Evolutionary conservation across 225 moss, liverwort and hornwort species (phyloP).

Genomic region (Marchantia polymorpha): DNA sequence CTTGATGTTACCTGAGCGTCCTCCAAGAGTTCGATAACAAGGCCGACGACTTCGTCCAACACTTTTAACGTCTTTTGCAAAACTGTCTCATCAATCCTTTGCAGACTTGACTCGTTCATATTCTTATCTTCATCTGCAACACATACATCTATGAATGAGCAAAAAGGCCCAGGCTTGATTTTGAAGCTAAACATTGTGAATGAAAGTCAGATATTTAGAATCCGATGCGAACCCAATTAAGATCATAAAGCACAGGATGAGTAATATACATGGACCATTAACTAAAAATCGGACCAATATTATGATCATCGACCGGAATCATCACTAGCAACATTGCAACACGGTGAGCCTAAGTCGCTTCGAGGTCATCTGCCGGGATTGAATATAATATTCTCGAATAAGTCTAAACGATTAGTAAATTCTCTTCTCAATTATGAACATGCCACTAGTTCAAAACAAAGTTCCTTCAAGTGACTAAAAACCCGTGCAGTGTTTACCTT

Average conservation of each 20-base stretch:
- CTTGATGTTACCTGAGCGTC: constrained; percentile 62
- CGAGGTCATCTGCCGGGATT: not conserved
- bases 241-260: not conserved
- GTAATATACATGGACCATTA: not conserved
- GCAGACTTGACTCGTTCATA: not conserved
- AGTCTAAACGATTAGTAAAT: not conserved
- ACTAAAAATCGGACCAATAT: not conserved
- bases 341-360: not conserved
- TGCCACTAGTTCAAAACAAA: not conserved
- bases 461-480: not conserved
- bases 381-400: not conserved
- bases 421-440: not conserved
- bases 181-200: not conserved
- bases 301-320: not conserved
- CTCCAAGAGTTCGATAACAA: constrained; percentile 77
- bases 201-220: not conserved
- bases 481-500: constrained; percentile 37
- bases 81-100: constrained; percentile 35
- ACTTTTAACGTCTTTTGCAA: constrained; percentile 56
- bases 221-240: not conserved
- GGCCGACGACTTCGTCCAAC: constrained; percentile 71
- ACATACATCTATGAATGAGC: not conserved
- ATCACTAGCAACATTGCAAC: not conserved
- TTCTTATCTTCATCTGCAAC: constrained; percentile 49
- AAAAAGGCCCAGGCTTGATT: not conserved